Conservation (phyloP, 108 stramenopile genomes). For the Pseudonitzschia multiseries region DNA sequence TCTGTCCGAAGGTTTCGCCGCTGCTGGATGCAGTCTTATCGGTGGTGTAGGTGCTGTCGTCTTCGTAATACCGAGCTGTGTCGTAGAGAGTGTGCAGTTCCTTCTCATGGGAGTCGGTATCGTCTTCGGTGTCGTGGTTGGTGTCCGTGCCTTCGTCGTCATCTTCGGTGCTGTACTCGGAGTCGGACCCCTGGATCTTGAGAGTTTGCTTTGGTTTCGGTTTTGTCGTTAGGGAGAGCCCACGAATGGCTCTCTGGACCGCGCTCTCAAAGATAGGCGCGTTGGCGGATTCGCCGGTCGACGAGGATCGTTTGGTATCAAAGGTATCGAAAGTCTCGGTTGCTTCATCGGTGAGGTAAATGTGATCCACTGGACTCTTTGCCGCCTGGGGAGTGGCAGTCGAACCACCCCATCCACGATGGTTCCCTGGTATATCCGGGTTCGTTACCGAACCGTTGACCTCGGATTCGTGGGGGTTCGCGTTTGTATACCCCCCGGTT, state of each 20-base stretch:
- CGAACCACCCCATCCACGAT: neutral
- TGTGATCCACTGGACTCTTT: too few species aligned
- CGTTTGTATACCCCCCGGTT: neutral
- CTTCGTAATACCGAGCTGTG: neutral
- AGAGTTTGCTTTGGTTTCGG: too few species aligned
- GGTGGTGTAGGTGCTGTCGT: neutral
- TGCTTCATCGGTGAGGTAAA: too few species aligned
- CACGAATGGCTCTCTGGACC: neutral
- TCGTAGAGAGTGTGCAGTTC: neutral
- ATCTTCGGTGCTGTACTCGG: too few species aligned
- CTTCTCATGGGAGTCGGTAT: neutral
- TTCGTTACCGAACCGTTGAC: neutral
- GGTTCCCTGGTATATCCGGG: neutral
- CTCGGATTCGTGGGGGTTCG: neutral
- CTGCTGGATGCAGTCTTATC: neutral
- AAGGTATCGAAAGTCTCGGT: too few species aligned
- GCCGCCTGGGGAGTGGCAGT: neutral
- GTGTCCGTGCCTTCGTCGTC: neutral
- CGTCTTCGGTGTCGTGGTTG: slow-evolving; percentile 1
- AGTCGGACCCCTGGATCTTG: too few species aligned
- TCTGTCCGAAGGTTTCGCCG: neutral
- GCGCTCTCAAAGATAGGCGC: neutral
- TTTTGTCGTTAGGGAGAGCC: neutral
- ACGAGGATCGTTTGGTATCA: too few species aligned
- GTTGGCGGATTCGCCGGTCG: neutral